These are phyloP conservation scores for Trametes sanguinea DNA, from an alignment of 768 basidiomycete genomes.

Conservation along the genomic window DNA sequence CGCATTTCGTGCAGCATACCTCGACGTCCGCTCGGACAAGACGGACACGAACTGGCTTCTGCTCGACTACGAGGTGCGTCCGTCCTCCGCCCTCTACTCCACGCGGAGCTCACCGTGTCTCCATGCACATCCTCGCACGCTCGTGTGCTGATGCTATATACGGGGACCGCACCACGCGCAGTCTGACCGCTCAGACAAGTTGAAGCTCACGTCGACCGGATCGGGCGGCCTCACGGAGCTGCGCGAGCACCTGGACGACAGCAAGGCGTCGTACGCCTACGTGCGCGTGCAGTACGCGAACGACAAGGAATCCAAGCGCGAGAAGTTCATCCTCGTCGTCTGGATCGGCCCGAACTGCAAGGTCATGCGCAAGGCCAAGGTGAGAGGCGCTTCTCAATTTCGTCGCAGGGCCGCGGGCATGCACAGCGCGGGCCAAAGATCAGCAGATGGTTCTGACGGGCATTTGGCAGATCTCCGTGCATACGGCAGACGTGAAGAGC, in stretches of 20 bases:
- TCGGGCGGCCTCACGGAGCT: conserved; percentile 80
- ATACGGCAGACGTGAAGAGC: conserved; percentile 83
- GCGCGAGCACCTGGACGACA: conserved; percentile 64
- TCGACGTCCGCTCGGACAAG: conserved; percentile 84
- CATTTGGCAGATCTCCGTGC: conserved; percentile 78
- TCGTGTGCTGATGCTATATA: neutral
- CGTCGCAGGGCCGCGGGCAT: too few relatives aligned
- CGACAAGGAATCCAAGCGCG: conserved; percentile 82
- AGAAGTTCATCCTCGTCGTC: conserved; percentile 86
- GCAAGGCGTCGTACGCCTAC: conserved; percentile 83
- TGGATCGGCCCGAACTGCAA: conserved; percentile 86
- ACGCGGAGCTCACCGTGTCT: neutral
- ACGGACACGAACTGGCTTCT: conserved; percentile 88
- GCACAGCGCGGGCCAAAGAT: too few relatives aligned
- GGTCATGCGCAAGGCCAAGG: conserved; percentile 92
- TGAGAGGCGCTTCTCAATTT: conserved; percentile 34
- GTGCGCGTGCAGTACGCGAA: conserved; percentile 82
- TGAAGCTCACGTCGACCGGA: conserved; percentile 77
- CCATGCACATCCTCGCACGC: neutral
- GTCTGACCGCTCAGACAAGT: conserved; percentile 79
- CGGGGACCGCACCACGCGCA: conserved; percentile 27
- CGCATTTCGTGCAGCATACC: conserved; percentile 61
- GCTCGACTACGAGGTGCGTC: conserved; percentile 77
- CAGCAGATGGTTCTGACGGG: too few relatives aligned
- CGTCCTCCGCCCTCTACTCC: neutral